Base-by-base conservation (phyloP, 768 basidiomycete species). In the Xanthoconium stramineum region DNA sequence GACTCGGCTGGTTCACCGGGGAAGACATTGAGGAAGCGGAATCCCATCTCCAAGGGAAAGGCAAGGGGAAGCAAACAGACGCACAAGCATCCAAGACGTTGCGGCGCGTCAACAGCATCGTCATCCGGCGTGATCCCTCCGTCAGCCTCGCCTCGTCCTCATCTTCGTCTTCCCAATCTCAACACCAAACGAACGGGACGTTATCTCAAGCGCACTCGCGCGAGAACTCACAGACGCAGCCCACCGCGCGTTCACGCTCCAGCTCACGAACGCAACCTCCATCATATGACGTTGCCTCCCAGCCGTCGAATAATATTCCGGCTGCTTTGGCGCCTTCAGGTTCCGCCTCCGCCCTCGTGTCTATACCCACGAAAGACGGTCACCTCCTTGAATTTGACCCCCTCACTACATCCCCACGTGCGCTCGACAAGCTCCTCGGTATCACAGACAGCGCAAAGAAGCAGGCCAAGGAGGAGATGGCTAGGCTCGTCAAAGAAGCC, bases 311-410 rank as follows among this genome's bases (percentile, higher is more conserved):
- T 33, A 6, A 36, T 29, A 20, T 30, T 0, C 19, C 19, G 6
- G 11, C 45, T 1, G 19, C n/a, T n/a, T n/a, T 32, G 13, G 32
- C 12, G 11, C 42, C 61, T 30, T 60, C 60, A 13, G 29, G 63
- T 43, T 59, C 60, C n/a, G 71, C 79, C 56, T 80, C 82, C 6
- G 86, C 86, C 3, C 72, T 89, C 33, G 84, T 91, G 13, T 83
- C 87, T 1, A 85, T 94, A n/a, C 84, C 89, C 6, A 91, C 86
- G 0, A 83, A 79, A 39, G 90, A 93, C 61, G 93, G 93, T 0
- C 84, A 88, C 61, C 70, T 88, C n/a, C 78, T 96, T 28, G 85
- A 87, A 67, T 94, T 96, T 64, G 88, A 96, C 61, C 92, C 93
- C 10, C 74, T 95, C 42, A 78, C 79, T 56, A 85, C 88, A 14